Base-by-base conservation (phyloP, 331 rosid species). In the Erythrophleum ivorense region DNA sequence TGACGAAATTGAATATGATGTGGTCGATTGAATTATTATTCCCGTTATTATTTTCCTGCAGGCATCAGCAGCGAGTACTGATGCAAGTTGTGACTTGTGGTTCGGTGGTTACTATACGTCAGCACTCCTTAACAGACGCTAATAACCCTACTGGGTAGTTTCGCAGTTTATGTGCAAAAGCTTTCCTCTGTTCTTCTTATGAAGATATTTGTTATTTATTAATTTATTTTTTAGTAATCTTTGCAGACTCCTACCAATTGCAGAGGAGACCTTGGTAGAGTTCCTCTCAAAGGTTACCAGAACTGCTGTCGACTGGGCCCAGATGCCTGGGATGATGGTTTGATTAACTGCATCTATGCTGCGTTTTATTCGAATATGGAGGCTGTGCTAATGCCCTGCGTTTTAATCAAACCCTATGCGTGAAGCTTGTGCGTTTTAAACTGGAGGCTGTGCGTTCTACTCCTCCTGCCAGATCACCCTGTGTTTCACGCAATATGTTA, bases 311-410 rank as follows among this genome's bases (percentile, higher is more conserved):
- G 98, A 96, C 89, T 96, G 99, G 99, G 97, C 94, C 95, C 99
- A 94, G 98, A 92, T 96, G 97, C 97, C 99, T 90, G 98, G 99
- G 97, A 96, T 96, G 99, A 94, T 94, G 99, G 99, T 96, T 24
- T 24, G 29, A 24, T 24, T 24, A 24, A 24, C 29, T 24, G 29
- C 29, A 24, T 24, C 29, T 24, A 24, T 24, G 29, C 29, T 24
- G 29, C 29, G 29, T 24, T 24, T 24, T 24, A 24, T 24, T 24
- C 29, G 29, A 24, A 24, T 24, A 24, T 24, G 29, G 29, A 24
- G 29, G 29, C 29, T 24, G 29, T 1, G 29, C 29, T 24, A 24
- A 24, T 24, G 29, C 29, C 1, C 29, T 24, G 29, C 29, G 29
- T 24, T 24, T 24, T 1, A 24, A 24, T 0, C 29, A 24, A 24